Evolutionary conservation across 2,329 filamentous ascomycete genomes (phyloP).

Genomic region (Microdochium trichocladiopsis): DNA sequence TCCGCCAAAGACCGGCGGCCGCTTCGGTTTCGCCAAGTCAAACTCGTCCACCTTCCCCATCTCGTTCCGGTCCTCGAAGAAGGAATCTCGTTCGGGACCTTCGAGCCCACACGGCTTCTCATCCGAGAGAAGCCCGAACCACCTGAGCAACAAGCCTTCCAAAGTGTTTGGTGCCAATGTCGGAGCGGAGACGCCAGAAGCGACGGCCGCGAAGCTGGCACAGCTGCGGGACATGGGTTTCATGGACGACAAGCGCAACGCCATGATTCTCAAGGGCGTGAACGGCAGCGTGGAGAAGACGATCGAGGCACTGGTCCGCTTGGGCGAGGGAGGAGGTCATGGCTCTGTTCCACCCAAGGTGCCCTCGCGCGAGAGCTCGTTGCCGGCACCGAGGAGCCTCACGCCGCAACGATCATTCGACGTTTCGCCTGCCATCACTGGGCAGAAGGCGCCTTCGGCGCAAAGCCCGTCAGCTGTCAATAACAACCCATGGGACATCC

Average conservation of each 20-base stretch:
- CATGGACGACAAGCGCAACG: constrained; percentile 72
- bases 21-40: constrained; percentile 47
- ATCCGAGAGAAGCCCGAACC: constrained; percentile 22
- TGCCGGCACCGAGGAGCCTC: constrained; percentile 43
- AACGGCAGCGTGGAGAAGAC: constrained; percentile 81
- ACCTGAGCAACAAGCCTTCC: constrained; percentile 56
- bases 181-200: constrained; percentile 43
- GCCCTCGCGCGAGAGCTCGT: constrained; percentile 38
- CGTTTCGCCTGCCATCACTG: constrained; percentile 15
- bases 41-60: constrained; percentile 62
- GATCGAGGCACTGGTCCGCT: constrained; percentile 73
- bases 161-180: constrained; percentile 64
- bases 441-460: constrained; percentile 8
- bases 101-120: constrained; percentile 24
- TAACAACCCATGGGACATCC: constrained; percentile 63
- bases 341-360: constrained; percentile 26
- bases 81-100: constrained; percentile 31
- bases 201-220: constrained; percentile 68
- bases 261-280: constrained; percentile 72
- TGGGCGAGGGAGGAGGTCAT: constrained; percentile 62
- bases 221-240: constrained; percentile 90
- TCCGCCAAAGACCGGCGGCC: constrained; percentile 57
- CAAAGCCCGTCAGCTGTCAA: constrained; percentile 14
- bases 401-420: constrained; percentile 39
- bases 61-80: constrained; percentile 50